Conservation (phyloP, 225 moss, liverwort and hornwort species). For the Bryum argenteum region DNA sequence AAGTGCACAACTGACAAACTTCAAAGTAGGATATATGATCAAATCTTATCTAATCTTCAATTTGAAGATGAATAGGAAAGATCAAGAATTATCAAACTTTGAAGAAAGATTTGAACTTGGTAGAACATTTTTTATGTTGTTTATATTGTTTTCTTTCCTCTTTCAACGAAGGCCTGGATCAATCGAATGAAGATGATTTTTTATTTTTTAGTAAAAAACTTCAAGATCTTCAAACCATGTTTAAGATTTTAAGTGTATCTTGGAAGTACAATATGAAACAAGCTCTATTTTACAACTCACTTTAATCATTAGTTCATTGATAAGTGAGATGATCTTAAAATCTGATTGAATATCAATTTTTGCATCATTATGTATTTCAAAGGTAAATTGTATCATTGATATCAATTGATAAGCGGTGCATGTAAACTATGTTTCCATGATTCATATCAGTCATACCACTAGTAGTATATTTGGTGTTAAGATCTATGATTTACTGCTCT, state of each 20-base stretch:
- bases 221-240: neutral
- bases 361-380: neutral
- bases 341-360: neutral
- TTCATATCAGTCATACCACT: neutral
- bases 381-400: neutral
- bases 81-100: neutral
- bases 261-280: no score
- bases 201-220: neutral
- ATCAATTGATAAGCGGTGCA: neutral
- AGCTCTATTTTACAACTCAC: neutral
- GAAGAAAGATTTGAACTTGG: slow-evolving; percentile 5
- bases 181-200: neutral
- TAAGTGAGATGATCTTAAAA: no score
- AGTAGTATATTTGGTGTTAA: neutral
- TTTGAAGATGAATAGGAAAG: neutral
- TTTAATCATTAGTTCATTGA: no score
- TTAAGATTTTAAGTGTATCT: neutral
- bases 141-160: slow-evolving; percentile 22
- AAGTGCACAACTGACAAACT: rapidly evolving
- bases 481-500: neutral
- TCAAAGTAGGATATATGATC: neutral
- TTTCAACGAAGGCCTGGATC: neutral
- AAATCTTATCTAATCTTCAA: neutral
- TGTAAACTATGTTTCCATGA: neutral
- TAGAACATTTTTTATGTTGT: slow-evolving; percentile 4